Base-by-base conservation (phyloP, 371 early-diverging fungal species). In the Mucor racemosus region DNA sequence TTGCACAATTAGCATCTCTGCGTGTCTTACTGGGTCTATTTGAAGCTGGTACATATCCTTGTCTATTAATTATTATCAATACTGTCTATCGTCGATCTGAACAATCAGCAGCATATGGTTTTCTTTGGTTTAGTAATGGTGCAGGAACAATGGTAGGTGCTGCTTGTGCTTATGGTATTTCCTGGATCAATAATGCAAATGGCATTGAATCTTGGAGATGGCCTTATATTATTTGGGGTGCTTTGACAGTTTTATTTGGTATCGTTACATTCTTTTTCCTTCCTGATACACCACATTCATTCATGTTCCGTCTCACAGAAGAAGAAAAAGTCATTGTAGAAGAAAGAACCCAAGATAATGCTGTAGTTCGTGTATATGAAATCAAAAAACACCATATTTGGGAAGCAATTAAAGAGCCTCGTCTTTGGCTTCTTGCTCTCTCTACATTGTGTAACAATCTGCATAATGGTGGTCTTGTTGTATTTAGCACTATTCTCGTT, bases 11-110 rank as follows among this genome's bases (percentile, higher is more conserved):
- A 17, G 71, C 67, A 10, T 74, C 46, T 0, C 26, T 67, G 0
- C 74, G 72, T 17, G 65, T 72, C 26, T 53, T 81, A 0, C 67
- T 79, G 5, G 81, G 81, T 5, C 14, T 78, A 7, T 69, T 78
- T 44, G 78, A 74, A 58, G 81, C 76, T 5, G 69, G 68, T n/a
- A 65, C 68, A 1, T 66, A 74, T 40, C 75, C 77, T 1, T 69
- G 63, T 26, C 33, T 80, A 5, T 58, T 68, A 4, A 53, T 77
- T n/a, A 64, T 80, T 14, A 34, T 77, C 21, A 70, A 61, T 21
- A 73, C 68, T 9, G 46, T 76, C 0, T 80, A 79, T 60, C 73
- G 80, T 26, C 74, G 78, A 31, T 63, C 65, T 1, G 80, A 80
- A 35, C 77, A 77, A 40, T 62, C 77, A 1, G 65, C 58, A 21